Evolutionary conservation across 1,139 yeast genomes (phyloP).

Genomic region (Zygotorulaspora mrakii): DNA sequence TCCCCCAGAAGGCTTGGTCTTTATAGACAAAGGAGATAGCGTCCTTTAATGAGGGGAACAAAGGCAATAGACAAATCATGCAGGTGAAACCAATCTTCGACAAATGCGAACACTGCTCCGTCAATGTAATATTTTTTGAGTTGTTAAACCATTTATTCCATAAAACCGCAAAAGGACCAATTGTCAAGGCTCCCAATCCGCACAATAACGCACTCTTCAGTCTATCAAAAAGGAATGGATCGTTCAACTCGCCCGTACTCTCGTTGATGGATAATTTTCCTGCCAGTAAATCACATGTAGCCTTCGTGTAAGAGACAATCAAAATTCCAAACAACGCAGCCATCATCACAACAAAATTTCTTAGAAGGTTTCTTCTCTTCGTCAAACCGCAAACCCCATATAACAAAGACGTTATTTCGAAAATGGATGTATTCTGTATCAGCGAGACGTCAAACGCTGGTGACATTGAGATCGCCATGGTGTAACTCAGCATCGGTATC

Average conservation of each 20-base stretch:
- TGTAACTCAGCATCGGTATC: conserved; percentile 14
- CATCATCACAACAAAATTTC: conserved; percentile 26
- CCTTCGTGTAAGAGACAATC: conserved; percentile 21
- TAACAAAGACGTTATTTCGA: conserved; percentile 23
- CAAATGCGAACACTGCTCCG: conserved; percentile 24
- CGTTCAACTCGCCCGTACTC: conserved; percentile 21
- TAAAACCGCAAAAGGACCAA: conserved; percentile 24
- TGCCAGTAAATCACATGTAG: conserved; percentile 21
- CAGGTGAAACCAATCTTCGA: conserved; percentile 25
- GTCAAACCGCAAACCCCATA: conserved; percentile 26
- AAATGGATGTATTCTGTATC: conserved; percentile 22
- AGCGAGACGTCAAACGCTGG: conserved; percentile 21
- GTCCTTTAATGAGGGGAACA: conserved; percentile 17
- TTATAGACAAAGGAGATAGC: conserved; percentile 20
- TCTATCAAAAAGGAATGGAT: conserved; percentile 26
- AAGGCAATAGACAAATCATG: conserved; percentile 24
- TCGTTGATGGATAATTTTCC: conserved; percentile 20
- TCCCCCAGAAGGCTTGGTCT: conserved; percentile 27
- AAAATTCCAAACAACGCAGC: conserved; percentile 22
- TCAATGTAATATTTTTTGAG: conserved; percentile 12
- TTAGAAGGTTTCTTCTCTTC: conserved; percentile 18
- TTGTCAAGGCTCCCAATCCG: conserved; percentile 22
- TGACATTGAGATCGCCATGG: conserved; percentile 18
- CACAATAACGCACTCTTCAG: conserved; percentile 24
- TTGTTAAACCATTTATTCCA: conserved; percentile 21